Conservation (phyloP, 2,329 filamentous ascomycete genomes). For the Emergomyces pasteurianus region DNA sequence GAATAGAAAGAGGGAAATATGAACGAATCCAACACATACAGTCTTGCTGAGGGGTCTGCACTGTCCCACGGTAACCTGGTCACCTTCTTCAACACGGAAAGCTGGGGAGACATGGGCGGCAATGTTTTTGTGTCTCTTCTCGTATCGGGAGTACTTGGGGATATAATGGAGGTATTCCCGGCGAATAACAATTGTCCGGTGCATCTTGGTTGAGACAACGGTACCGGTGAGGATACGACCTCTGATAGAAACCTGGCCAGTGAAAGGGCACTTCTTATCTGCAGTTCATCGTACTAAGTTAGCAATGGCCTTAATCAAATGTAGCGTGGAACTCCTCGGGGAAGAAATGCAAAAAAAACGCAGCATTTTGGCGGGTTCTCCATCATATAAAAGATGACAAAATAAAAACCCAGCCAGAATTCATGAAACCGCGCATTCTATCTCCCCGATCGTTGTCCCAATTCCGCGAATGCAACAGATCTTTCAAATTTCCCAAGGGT, state of each 20-base stretch:
- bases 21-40: slow-evolving; percentile 49
- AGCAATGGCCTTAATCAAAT: neutral
- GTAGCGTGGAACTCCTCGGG: neutral
- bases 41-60: slow-evolving; percentile 99
- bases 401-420: neutral
- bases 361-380: neutral
- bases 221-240: slow-evolving; percentile 99
- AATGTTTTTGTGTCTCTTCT: slow-evolving; percentile 99
- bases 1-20: neutral
- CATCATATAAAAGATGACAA: neutral
- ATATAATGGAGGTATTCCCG: slow-evolving; percentile 99
- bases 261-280: slow-evolving; percentile 99
- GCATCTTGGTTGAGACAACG: slow-evolving; percentile 99
- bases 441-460: neutral
- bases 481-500: neutral
- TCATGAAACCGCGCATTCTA: neutral
- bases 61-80: slow-evolving; percentile 98
- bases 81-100: slow-evolving; percentile 99
- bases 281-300: slow-evolving; percentile 14
- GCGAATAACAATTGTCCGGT: slow-evolving; percentile 98
- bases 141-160: slow-evolving; percentile 99
- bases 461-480: neutral
- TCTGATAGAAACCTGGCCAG: slow-evolving; percentile 96
- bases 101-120: slow-evolving; percentile 97
- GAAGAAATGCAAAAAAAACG: neutral